Evolutionary conservation across 225 moss, liverwort and hornwort species (phyloP), one percentile per base, ranked within the genome.

Genomic region (Physcomitrellopsis africana): DNA sequence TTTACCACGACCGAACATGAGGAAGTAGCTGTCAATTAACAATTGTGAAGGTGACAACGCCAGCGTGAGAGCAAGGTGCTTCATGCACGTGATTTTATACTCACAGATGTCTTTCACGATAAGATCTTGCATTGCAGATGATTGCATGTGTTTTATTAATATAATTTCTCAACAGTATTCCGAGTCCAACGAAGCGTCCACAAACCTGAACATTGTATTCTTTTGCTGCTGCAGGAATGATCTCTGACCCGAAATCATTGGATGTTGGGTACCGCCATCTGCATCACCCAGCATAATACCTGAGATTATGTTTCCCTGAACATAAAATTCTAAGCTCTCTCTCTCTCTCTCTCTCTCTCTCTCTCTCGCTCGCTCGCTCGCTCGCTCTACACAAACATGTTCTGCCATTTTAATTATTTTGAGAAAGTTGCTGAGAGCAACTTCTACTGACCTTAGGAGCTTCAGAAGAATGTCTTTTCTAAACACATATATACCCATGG

Each of bases 401-500:
- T 37, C 32, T 37, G 4, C 0, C 32, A 5, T 37, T 37, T 37
- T 7, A 37, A 37, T 37, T 37, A 7, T 37, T 37, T 7, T 37
- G 32, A 37, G 7, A 5, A 55, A 14, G 19, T 24, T 26, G 1
- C 1, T 55, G 3, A 43, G 19, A 10, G 56, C 17, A 49, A 49
- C 10, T 73, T 64, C 22, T 57, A 74, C 77, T 74, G 55, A 84
- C 84, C 81, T 81, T 32, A 84, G 26, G 1, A 84, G 81, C 78
- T 84, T 84, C 58, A 84, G 20, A 45, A 93, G 89, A 66, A 90
- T 85, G 46, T 86, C 87, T 59, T 93, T 93, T 68, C 47, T 84
- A 58, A 93, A 93, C 16, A 93, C 90, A 47, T 93, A 93, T 42
- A 93, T 93, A 53, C 92, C 92, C 92, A 93, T 93, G 24, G 92